Percentiles rank a stretch among this genome's conserved stretches.
These are phyloP conservation scores for Cyclotella kingstonii DNA, from an alignment of 108 stramenopile genomes.

Conservation along the genomic window DNA sequence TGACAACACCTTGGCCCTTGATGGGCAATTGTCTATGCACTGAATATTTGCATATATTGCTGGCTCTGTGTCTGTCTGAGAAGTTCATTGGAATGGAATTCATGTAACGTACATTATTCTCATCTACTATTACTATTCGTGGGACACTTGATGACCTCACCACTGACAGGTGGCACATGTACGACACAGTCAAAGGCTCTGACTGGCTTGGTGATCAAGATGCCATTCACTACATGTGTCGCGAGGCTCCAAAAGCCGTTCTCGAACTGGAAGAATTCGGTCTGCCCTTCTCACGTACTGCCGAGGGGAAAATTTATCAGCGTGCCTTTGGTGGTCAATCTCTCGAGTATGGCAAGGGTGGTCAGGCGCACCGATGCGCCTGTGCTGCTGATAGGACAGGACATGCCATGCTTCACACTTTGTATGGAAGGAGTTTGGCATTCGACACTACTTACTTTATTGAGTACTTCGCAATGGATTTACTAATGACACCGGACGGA, in stretches of 20 bases:
- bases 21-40: too few species aligned
- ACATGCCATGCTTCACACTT: slow-evolving; percentile 99
- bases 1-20: too few species aligned
- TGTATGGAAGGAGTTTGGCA: slow-evolving; percentile 97
- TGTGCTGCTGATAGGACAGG: slow-evolving; percentile 99
- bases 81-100: too few species aligned
- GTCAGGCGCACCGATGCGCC: slow-evolving; percentile 95
- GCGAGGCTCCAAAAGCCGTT: slow-evolving; percentile 96
- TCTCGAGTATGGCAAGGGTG: slow-evolving; percentile 97
- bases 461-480: slow-evolving; percentile 98
- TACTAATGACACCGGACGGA: slow-evolving; percentile 91
- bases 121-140: too few species aligned
- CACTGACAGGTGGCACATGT: slow-evolving; percentile 92
- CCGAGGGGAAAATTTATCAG: slow-evolving; percentile 99
- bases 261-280: slow-evolving; percentile 96
- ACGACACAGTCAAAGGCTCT: slow-evolving; percentile 98
- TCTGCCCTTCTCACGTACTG: slow-evolving; percentile 92
- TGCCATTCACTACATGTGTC: slow-evolving; percentile 99
- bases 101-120: too few species aligned
- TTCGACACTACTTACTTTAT: slow-evolving; percentile 99
- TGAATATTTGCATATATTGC: too few species aligned
- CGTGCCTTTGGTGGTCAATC: slow-evolving; percentile 99
- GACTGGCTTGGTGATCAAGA: slow-evolving; percentile 99
- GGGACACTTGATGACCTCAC: too few species aligned
- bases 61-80: too few species aligned